phyloP scores from a whole-genome alignment of 331 rosid genomes.

The Malus hybrid region DNA sequence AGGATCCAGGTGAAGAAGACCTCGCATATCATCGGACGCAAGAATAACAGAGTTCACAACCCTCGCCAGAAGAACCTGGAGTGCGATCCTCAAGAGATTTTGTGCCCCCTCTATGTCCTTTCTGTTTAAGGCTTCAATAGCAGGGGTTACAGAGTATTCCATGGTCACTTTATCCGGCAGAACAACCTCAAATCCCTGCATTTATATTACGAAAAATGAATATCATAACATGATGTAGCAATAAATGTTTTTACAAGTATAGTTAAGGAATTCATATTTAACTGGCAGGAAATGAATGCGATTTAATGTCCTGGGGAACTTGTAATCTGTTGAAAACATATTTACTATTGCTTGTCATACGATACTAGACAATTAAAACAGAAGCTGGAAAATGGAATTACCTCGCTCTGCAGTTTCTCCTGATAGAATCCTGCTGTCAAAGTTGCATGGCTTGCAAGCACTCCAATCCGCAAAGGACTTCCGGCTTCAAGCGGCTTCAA shows the following conservation, averaged over 20 bases:
- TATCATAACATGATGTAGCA: neutral
- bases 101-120: constrained; percentile 31
- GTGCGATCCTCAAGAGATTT: constrained; percentile 62
- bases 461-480: constrained; percentile 61
- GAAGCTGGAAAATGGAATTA: constrained; percentile 14
- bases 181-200: constrained; percentile 79
- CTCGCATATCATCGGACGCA: constrained; percentile 63
- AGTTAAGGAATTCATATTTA: neutral
- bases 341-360: neutral
- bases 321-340: neutral
- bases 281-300: neutral
- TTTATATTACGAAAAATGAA: neutral
- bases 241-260: neutral
- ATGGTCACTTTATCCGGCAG: constrained; percentile 55
- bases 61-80: constrained; percentile 56
- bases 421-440: constrained; percentile 64
- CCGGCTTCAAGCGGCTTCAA: constrained; percentile 80
- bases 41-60: constrained; percentile 58
- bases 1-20: constrained; percentile 56
- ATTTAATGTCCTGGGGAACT: neutral
- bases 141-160: constrained; percentile 57
- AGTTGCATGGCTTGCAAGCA: constrained; percentile 58
- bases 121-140: constrained; percentile 56
- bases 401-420: constrained; percentile 74
- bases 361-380: neutral